These are phyloP conservation scores for Penicillium fimorum DNA, from an alignment of 495 filamentous ascomycete genomes.

Conservation along the genomic window DNA sequence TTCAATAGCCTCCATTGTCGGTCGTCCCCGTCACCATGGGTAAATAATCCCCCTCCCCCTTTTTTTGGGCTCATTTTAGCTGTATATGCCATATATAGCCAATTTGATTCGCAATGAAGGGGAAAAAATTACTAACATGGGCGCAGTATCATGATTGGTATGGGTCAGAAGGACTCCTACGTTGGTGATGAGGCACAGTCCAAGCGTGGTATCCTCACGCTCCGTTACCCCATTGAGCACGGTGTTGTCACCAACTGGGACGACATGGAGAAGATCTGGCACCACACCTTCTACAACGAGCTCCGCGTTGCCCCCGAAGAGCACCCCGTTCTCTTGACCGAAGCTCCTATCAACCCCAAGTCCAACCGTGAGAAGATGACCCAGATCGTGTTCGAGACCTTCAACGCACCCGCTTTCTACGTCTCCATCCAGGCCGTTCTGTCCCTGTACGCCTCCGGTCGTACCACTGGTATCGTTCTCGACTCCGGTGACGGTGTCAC, in stretches of 20 bases:
- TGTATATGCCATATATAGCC: not conserved
- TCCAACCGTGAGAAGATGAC: constrained; percentile 99
- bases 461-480: constrained; percentile 99
- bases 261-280: constrained; percentile 99
- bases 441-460: constrained; percentile 98
- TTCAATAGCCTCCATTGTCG: constrained; percentile 89
- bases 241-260: constrained; percentile 99
- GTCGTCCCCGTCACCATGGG: constrained; percentile 99
- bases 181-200: constrained; percentile 99
- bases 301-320: constrained; percentile 99
- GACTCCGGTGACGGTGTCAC: constrained; percentile 99
- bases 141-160: constrained; percentile 99
- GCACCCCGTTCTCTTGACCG: constrained; percentile 98
- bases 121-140: constrained; percentile 24
- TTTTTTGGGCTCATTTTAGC: constrained; percentile 25
- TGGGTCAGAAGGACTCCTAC: constrained; percentile 99
- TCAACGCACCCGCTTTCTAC: constrained; percentile 99
- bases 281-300: constrained; percentile 99
- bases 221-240: constrained; percentile 99
- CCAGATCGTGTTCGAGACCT: constrained; percentile 99
- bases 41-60: constrained; percentile 52
- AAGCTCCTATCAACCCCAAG: constrained; percentile 99
- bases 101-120: not conserved
- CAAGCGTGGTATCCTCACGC: constrained; percentile 99
- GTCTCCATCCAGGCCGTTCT: constrained; percentile 99